phyloP scores from a whole-genome alignment of 2,329 filamentous ascomycete genomes.

The Pyrenochaeta sp. region DNA sequence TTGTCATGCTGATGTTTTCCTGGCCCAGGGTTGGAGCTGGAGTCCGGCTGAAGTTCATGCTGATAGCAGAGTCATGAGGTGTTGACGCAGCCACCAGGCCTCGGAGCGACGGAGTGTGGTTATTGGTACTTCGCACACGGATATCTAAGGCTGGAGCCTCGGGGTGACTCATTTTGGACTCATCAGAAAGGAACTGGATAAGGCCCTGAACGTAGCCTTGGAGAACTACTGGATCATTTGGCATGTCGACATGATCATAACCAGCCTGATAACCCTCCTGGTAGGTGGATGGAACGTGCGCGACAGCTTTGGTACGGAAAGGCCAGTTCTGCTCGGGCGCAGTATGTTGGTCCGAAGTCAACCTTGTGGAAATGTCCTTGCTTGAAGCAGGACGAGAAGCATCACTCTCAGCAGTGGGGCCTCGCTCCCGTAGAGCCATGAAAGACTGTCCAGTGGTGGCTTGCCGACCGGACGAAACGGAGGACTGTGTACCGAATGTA shows the following conservation, averaged over 20 bases:
- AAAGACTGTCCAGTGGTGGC: conserved; percentile 10
- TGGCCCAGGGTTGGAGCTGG: conserved; percentile 19
- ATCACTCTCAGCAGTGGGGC: conserved; percentile 7
- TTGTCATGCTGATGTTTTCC: conserved; percentile 35
- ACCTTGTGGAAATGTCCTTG: conserved; percentile 15
- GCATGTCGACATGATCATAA: conserved; percentile 43
- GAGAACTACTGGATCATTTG: conserved; percentile 40
- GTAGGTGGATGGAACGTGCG: conserved; percentile 41
- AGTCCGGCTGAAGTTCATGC: conserved; percentile 31
- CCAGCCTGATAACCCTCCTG: conserved; percentile 50
- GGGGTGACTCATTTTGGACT: conserved; percentile 26
- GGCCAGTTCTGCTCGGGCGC: conserved; percentile 32
- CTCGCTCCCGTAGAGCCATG: conserved; percentile 9
- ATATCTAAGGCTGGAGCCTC: conserved; percentile 14
- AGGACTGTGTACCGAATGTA: conserved; percentile 35
- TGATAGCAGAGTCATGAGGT: conserved; percentile 38
- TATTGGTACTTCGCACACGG: conserved; percentile 14
- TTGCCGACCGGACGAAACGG: conserved; percentile 25
- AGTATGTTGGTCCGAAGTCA: conserved; percentile 23
- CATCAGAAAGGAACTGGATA: conserved; percentile 36
- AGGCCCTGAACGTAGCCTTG: conserved; percentile 45
- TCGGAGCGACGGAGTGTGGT: conserved; percentile 33
- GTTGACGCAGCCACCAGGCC: conserved; percentile 31
- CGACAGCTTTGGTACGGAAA: conserved; percentile 23
- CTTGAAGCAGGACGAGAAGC: conserved; percentile 17